Percentiles rank a stretch among this genome's conserved stretches.
Conservation (phyloP, 805 yeast species). For the Novakomyces olei region DNA sequence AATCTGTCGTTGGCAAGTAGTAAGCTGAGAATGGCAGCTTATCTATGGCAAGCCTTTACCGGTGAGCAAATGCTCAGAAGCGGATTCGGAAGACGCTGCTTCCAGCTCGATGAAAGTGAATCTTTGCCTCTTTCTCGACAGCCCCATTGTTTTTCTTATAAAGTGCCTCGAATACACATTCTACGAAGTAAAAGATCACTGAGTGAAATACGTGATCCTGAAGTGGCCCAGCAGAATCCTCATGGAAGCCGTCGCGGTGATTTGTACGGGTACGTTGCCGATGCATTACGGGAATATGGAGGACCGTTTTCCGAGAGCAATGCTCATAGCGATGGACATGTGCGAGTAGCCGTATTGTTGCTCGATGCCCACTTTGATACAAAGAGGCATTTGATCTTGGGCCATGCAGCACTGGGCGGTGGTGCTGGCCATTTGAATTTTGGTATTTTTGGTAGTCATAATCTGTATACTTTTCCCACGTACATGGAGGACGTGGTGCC, state of each 20-base stretch:
- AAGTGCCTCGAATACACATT: constrained; percentile 59
- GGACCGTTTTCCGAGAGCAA: constrained; percentile 24
- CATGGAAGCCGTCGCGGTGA: constrained; percentile 55
- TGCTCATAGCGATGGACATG: constrained; percentile 19
- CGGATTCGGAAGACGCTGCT: constrained; percentile 60
- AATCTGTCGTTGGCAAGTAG: too few relatives aligned
- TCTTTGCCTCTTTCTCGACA: too few relatives aligned
- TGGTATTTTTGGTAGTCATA: constrained; percentile 89
- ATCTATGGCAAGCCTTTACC: constrained; percentile 80
- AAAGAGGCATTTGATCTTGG: constrained; percentile 32
- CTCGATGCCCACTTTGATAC: constrained; percentile 73
- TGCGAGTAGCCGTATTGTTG: constrained; percentile 68
- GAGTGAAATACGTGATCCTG: constrained; percentile 50
- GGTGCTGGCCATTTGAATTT: constrained; percentile 45
- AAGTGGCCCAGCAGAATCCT: constrained; percentile 69
- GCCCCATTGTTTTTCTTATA: constrained; percentile 32
- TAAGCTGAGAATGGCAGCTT: constrained; percentile 59
- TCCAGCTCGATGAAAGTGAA: constrained; percentile 54
- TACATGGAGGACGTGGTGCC: constrained; percentile 47
- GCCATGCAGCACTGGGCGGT: constrained; percentile 93
- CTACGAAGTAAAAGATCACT: constrained; percentile 43
- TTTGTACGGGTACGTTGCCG: constrained; percentile 54
- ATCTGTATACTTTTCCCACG: constrained; percentile 82
- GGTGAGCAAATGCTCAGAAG: constrained; percentile 66
- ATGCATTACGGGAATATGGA: constrained; percentile 38